Conservation (phyloP, 257 asterid species). For the Dorcoceras hygrometricum region DNA sequence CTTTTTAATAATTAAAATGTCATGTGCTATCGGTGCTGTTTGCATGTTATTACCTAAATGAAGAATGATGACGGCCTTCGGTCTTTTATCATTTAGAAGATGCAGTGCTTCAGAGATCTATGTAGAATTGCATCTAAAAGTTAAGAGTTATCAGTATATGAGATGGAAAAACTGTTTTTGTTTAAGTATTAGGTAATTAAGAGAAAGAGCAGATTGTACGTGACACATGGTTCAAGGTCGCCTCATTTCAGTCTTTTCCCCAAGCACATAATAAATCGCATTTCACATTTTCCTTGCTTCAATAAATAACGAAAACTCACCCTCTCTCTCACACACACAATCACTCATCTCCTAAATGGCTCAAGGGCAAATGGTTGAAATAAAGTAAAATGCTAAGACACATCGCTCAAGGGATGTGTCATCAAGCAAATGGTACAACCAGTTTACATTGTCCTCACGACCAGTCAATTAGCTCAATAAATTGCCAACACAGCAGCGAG, state of each 20-base stretch:
- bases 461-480: slow-evolving; percentile 3
- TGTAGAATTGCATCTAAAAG: not conserved
- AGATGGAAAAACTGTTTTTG: not conserved
- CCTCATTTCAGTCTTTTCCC: not conserved
- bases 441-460: slow-evolving; percentile 18
- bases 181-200: not conserved
- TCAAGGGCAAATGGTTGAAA: slow-evolving; percentile 8
- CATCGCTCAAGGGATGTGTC: not conserved
- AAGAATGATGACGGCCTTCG: not conserved
- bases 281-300: not conserved
- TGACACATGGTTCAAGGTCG: not conserved
- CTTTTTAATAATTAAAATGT: no score
- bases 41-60: no score
- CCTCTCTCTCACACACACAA: not conserved
- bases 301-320: not conserved
- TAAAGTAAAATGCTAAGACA: not conserved
- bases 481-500: not conserved
- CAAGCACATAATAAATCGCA: not conserved
- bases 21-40: no score
- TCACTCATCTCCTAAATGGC: not conserved
- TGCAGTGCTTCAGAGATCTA: not conserved
- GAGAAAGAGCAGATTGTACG: not conserved
- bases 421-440: slow-evolving; percentile 18
- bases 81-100: not conserved
- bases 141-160: not conserved